Evolutionary conservation across 2,329 filamentous ascomycete genomes (phyloP).

Genomic region (Aspergillus fijiensis): DNA sequence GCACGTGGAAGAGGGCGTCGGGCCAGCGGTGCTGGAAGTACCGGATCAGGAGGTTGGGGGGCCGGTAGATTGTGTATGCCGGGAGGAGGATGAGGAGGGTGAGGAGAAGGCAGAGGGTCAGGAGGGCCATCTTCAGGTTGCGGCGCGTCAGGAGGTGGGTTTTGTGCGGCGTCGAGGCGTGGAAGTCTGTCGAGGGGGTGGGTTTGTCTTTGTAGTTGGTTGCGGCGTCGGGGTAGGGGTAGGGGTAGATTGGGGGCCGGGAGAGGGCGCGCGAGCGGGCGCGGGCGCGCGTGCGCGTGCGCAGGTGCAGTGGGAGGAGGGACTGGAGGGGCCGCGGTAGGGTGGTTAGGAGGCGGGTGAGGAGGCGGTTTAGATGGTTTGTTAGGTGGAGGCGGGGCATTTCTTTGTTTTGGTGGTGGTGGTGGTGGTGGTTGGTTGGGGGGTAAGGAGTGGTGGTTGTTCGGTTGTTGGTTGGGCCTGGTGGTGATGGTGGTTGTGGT

Average conservation of each 20-base stretch:
- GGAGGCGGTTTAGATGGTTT: background rate
- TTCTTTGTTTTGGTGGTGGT: background rate
- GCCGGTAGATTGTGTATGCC: constrained; percentile 77
- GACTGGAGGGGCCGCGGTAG: background rate
- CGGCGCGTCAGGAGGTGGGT: constrained; percentile 15
- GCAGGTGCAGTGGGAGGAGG: background rate
- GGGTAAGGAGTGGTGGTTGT: background rate
- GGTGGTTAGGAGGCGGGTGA: background rate
- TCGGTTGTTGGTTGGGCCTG: background rate
- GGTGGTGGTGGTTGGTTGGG: background rate
- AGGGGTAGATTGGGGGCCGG: constrained; percentile 39
- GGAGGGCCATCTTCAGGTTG: constrained; percentile 37
- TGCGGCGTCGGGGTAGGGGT: constrained; percentile 27
- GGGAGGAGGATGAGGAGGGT: constrained; percentile 30
- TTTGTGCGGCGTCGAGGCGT: constrained; percentile 10
- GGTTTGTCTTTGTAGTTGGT: constrained; percentile 16
- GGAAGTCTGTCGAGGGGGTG: background rate
- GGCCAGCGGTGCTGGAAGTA: constrained; percentile 72
- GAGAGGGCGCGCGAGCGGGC: constrained; percentile 20
- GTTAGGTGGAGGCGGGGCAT: constrained; percentile 9
- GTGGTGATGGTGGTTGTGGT: background rate
- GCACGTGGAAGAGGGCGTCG: constrained; percentile 73
- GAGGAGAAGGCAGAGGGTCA: constrained; percentile 32
- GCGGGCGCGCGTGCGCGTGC: constrained; percentile 14
- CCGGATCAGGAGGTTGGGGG: constrained; percentile 67